phyloP scores from a whole-genome alignment of 106 monocot genomes.

The Xerophyta viscosa region DNA sequence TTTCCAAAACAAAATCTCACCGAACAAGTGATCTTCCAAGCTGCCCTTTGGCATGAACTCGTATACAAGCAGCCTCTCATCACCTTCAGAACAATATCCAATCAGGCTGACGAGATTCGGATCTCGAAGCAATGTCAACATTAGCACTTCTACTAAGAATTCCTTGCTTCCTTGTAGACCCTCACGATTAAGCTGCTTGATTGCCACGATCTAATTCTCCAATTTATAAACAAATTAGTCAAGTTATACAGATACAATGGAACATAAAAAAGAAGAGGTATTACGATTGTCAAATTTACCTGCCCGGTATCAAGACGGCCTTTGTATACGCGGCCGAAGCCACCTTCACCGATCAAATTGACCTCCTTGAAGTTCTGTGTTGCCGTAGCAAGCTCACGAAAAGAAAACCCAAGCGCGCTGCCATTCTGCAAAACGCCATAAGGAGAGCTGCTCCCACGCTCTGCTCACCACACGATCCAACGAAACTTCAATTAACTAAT shows the following conservation, averaged over 20 bases:
- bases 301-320: slow-evolving; percentile 47
- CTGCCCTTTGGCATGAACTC: slow-evolving; percentile 90
- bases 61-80: slow-evolving; percentile 68
- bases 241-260: neutral
- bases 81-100: slow-evolving; percentile 78
- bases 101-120: slow-evolving; percentile 59
- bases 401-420: slow-evolving; percentile 52
- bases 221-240: neutral
- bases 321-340: slow-evolving; percentile 85
- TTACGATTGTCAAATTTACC: slow-evolving; percentile 13
- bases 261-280: neutral
- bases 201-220: slow-evolving; percentile 50
- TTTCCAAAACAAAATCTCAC: slow-evolving; percentile 20
- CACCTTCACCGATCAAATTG: slow-evolving; percentile 86
- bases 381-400: slow-evolving; percentile 61
- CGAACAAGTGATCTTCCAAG: slow-evolving; percentile 76
- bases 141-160: slow-evolving; percentile 73
- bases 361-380: slow-evolving; percentile 63
- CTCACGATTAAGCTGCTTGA: slow-evolving; percentile 69
- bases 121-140: slow-evolving; percentile 62
- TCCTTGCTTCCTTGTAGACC: slow-evolving; percentile 75
- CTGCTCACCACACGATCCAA: neutral
- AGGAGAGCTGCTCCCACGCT: neutral
- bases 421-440: neutral
- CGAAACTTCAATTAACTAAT: neutral